A percentile compares a stretch with the other conserved stretches of the same genome.
Evolutionary conservation across 2,329 filamentous ascomycete genomes (phyloP).

Genomic region (Fusarium torulosum): DNA sequence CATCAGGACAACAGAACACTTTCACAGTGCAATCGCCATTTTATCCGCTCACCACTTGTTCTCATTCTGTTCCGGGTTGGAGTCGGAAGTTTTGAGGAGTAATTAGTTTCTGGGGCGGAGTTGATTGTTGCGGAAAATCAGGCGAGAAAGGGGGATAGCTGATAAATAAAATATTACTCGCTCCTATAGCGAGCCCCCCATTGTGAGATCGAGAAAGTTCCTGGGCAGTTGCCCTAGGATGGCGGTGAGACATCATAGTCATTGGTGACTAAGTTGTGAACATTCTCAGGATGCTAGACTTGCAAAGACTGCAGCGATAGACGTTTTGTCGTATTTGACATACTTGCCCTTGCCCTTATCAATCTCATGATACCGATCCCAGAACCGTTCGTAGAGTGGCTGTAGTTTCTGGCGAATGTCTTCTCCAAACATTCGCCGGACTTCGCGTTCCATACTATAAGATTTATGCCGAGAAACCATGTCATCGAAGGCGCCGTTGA

Average conservation of each 20-base stretch:
- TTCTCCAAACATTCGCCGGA: slow-evolving; percentile 80
- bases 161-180: slow-evolving; percentile 17
- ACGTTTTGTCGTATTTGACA: slow-evolving; percentile 93
- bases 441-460: slow-evolving; percentile 91
- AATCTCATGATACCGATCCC: slow-evolving; percentile 96
- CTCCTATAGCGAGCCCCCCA: not conserved
- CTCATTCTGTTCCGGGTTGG: not conserved
- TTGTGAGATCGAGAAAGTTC: not conserved
- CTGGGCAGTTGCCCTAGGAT: not conserved
- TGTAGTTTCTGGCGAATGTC: slow-evolving; percentile 94
- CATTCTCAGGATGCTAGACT: slow-evolving; percentile 57
- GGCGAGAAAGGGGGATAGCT: not conserved
- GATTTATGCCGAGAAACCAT: slow-evolving; percentile 84
- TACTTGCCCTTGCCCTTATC: slow-evolving; percentile 99
- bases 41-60: not conserved
- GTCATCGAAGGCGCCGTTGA: slow-evolving; percentile 92
- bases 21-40: not conserved
- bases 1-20: not conserved
- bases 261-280: not conserved
- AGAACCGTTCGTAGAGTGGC: slow-evolving; percentile 94
- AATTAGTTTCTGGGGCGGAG: not conserved
- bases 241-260: not conserved
- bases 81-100: not conserved
- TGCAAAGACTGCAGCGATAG: slow-evolving; percentile 75
- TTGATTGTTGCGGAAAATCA: not conserved